Conservation (phyloP, 2,329 filamentous ascomycete genomes). For the Neonectria neomacrospora region DNA sequence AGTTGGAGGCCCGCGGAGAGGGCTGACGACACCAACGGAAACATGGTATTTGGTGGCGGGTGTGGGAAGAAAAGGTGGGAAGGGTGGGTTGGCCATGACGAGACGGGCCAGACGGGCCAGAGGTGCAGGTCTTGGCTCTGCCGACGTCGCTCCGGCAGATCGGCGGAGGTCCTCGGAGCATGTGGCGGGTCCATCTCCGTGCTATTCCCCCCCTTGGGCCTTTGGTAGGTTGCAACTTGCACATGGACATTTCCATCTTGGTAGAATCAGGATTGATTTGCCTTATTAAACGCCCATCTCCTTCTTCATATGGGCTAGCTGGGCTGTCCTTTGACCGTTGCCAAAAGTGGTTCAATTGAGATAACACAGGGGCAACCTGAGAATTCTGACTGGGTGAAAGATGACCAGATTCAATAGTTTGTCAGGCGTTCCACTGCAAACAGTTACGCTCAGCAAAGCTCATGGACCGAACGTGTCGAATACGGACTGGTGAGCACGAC, state of each 20-base stretch:
- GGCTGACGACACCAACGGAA: slow-evolving; percentile 26
- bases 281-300: not conserved
- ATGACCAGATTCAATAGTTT: not conserved
- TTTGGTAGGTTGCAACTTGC: too few relatives aligned
- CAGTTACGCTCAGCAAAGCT: not conserved
- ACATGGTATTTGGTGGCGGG: slow-evolving; percentile 11
- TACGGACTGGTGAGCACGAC: not conserved
- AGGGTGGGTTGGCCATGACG: slow-evolving; percentile 7
- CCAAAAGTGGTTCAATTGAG: not conserved
- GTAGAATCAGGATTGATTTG: too few relatives aligned
- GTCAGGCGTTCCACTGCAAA: not conserved
- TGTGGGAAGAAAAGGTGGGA: slow-evolving; percentile 8
- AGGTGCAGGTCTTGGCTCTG: slow-evolving; percentile 32
- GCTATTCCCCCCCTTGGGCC: slow-evolving; percentile 26
- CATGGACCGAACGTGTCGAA: not conserved
- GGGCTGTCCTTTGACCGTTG: not conserved
- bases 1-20: slow-evolving; percentile 20
- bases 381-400: not conserved
- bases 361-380: not conserved
- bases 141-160: slow-evolving; percentile 25
- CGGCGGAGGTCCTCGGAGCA: slow-evolving; percentile 25
- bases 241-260: not conserved
- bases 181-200: slow-evolving; percentile 27
- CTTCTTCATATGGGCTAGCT: slow-evolving; percentile 8
- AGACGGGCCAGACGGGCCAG: slow-evolving; percentile 7